A percentile compares a stretch with the other conserved stretches of the same genome.
Conservation (phyloP, 768 basidiomycete species). For the Strobilomyces echinocephalus region DNA sequence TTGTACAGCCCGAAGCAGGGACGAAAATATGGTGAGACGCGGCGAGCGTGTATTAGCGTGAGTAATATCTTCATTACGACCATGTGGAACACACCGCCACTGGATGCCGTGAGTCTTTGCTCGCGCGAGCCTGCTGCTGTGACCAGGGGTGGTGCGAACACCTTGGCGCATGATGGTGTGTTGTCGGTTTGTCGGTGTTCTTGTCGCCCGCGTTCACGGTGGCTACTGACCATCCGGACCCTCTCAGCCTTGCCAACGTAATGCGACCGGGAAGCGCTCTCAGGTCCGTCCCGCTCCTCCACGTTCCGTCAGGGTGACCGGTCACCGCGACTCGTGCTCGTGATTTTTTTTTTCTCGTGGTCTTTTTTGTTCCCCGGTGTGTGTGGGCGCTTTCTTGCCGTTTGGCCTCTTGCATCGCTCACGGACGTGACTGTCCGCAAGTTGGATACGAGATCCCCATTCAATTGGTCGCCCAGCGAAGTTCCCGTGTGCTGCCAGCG, state of each 20-base stretch:
- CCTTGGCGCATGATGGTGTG: neutral
- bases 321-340: neutral
- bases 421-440: neutral
- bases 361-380: neutral
- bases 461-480: neutral
- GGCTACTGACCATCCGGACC: too few species aligned
- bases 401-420: neutral
- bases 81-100: constrained; percentile 3
- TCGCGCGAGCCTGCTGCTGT: too few species aligned
- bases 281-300: neutral
- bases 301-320: too few species aligned
- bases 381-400: neutral
- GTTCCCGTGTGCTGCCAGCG: neutral
- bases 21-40: neutral
- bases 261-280: neutral
- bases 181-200: constrained; percentile 8
- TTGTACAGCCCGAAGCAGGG: neutral
- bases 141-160: constrained; percentile 1
- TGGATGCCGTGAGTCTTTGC: neutral
- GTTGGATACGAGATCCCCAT: neutral
- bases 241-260: too few species aligned
- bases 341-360: too few species aligned
- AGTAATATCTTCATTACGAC: neutral
- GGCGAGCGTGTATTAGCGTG: neutral
- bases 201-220: neutral